Evolutionary conservation across 345 rosid genomes (phyloP).

Genomic region (Iberis pinnata): DNA sequence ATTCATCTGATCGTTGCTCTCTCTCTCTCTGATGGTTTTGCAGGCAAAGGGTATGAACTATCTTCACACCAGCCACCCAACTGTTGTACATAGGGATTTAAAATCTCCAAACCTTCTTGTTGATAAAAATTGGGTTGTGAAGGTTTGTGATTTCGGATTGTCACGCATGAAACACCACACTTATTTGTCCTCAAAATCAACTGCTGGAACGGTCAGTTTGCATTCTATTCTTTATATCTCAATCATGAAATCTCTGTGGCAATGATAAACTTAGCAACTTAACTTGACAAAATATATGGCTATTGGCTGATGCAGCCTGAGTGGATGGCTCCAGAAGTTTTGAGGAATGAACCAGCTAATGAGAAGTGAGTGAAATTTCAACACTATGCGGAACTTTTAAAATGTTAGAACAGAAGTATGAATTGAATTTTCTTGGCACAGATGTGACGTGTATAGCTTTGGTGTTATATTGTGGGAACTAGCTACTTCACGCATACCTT

Average conservation of each 20-base stretch:
- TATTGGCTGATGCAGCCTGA: slow-evolving; percentile 66
- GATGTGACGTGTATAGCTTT: slow-evolving; percentile 97
- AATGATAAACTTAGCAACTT: slow-evolving; percentile 2
- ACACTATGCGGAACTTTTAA: not conserved
- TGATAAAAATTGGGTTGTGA: slow-evolving; percentile 92
- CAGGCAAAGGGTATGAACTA: slow-evolving; percentile 98
- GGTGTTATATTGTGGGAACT: slow-evolving; percentile 98
- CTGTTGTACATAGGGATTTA: slow-evolving; percentile 92
- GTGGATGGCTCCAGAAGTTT: slow-evolving; percentile 99
- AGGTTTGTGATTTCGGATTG: slow-evolving; percentile 98
- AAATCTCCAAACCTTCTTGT: slow-evolving; percentile 97
- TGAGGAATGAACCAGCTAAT: slow-evolving; percentile 90
- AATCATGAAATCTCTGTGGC: slow-evolving; percentile 1
- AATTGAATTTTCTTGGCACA: slow-evolving; percentile 32
- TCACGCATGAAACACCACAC: slow-evolving; percentile 90
- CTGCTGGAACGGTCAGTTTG: slow-evolving; percentile 82
- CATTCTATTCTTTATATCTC: not conserved
- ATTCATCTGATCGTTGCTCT: slow-evolving; percentile 1
- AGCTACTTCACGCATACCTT: slow-evolving; percentile 64
- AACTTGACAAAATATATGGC: slow-evolving; percentile 2
- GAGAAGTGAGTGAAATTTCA: slow-evolving; percentile 66
- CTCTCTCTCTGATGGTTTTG: slow-evolving; percentile 16
- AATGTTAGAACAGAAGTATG: slow-evolving; percentile 5
- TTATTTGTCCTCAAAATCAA: slow-evolving; percentile 84
- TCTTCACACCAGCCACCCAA: slow-evolving; percentile 89